These are phyloP conservation scores for Eutrema heterophyllum DNA, from an alignment of 345 rosid species.

Conservation along the genomic window DNA sequence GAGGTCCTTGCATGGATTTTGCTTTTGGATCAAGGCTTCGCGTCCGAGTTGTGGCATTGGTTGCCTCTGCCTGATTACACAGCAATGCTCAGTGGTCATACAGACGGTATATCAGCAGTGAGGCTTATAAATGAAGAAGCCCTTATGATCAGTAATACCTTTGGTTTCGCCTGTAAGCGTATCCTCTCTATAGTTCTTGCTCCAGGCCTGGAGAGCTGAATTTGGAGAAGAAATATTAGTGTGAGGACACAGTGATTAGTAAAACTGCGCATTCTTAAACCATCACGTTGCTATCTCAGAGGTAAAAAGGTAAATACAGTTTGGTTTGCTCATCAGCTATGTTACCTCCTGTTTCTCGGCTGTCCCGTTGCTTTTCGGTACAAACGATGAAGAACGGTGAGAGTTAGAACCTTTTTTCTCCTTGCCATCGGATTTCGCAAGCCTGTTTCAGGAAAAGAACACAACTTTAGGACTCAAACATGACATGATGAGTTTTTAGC, in stretches of 20 bases:
- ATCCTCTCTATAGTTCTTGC: constrained; percentile 14
- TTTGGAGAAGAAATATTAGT: neutral
- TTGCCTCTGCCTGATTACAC: constrained; percentile 15
- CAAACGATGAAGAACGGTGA: constrained; percentile 5
- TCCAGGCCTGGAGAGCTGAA: constrained; percentile 5
- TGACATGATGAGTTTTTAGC: neutral
- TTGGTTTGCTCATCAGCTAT: neutral
- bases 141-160: constrained; percentile 17
- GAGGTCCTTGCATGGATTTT: constrained; percentile 1
- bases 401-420: neutral
- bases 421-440: neutral
- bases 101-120: neutral
- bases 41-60: constrained; percentile 1
- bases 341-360: constrained; percentile 15
- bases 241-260: neutral
- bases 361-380: neutral
- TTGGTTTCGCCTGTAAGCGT: neutral
- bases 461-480: neutral
- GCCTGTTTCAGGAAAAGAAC: neutral
- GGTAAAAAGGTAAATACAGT: neutral
- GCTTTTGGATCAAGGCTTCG: constrained; percentile 4
- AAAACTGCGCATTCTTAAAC: neutral
- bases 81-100: neutral
- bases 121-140: neutral
- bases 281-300: neutral